Conservation (phyloP, 2,329 filamentous ascomycete species). For the Claviceps sp. region DNA sequence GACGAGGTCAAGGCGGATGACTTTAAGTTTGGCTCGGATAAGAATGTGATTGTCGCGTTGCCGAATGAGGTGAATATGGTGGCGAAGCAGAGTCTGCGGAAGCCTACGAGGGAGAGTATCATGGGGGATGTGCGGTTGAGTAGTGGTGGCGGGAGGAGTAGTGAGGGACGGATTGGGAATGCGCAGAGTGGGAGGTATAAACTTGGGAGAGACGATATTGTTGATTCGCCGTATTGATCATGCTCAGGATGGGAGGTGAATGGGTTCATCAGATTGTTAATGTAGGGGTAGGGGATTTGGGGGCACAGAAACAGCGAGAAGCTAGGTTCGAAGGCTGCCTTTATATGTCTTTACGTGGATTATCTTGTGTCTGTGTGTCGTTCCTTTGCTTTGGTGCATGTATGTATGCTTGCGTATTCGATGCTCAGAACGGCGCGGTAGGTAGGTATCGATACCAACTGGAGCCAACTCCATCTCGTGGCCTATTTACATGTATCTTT, state of each 20-base stretch:
- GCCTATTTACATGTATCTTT: no score
- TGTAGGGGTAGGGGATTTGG: not conserved
- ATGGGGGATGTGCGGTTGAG: constrained; percentile 42
- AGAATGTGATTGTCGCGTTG: constrained; percentile 93
- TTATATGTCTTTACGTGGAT: no score
- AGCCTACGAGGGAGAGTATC: constrained; percentile 87
- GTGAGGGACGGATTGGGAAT: constrained; percentile 37
- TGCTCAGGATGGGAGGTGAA: no score
- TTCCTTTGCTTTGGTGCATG: no score
- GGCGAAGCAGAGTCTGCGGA: constrained; percentile 68
- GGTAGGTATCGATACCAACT: no score
- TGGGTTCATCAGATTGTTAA: not conserved
- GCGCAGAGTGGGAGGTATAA: constrained; percentile 51
- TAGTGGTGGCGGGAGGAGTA: constrained; percentile 24
- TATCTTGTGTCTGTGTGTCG: no score
- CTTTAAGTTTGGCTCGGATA: constrained; percentile 93
- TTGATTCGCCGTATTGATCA: constrained; percentile 53
- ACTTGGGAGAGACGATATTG: constrained; percentile 69
- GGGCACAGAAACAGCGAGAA: no score
- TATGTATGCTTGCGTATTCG: no score
- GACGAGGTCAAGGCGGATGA: constrained; percentile 97
- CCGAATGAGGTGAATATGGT: constrained; percentile 99
- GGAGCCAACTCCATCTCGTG: no score
- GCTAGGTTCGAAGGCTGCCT: no score
- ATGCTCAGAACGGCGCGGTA: no score